These are phyloP conservation scores for Loxodes magnus DNA, from an alignment of 73 alveolate species.

Conservation along the genomic window DNA sequence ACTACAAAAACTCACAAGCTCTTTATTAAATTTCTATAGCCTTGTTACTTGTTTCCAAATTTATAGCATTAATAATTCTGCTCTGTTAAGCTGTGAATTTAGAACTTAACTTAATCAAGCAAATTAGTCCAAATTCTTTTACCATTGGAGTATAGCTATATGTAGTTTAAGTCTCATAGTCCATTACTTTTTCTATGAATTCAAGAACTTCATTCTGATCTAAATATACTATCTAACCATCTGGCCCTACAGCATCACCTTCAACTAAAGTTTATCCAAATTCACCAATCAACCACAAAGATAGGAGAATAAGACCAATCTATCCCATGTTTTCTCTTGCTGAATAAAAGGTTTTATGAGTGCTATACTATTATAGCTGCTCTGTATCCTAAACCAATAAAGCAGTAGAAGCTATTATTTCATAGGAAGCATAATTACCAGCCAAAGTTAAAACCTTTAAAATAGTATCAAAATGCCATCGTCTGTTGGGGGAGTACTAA, in stretches of 20 bases:
- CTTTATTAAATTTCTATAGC: conserved; percentile 51
- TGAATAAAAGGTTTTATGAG: conserved; percentile 26
- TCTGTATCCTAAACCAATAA: conserved; percentile 55
- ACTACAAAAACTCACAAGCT: conserved; percentile 50
- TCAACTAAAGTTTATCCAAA: conserved; percentile 48
- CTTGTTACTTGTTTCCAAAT: conserved; percentile 10
- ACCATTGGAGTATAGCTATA: background rate
- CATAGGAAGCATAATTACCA: conserved; percentile 71
- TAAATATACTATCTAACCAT: conserved; percentile 20
- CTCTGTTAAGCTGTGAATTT: conserved; percentile 15
- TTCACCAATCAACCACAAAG: conserved; percentile 64
- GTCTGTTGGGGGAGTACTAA: conserved; percentile 69
- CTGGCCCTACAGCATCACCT: conserved; percentile 29
- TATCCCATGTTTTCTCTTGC: conserved; percentile 39
- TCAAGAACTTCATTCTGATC: conserved; percentile 35
- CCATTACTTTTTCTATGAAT: conserved; percentile 14
- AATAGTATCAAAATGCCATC: conserved; percentile 82
- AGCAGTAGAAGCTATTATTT: conserved; percentile 45
- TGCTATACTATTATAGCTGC: conserved; percentile 62
- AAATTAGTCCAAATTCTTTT: conserved; percentile 30
- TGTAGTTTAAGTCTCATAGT: too few species aligned
- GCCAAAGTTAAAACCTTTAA: conserved; percentile 74
- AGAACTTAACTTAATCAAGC: conserved; percentile 40
- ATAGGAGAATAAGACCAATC: conserved; percentile 42
- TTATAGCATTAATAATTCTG: conserved; percentile 15